Base-by-base conservation (phyloP, 208 protist species). In the Crithidia bombi region DNA sequence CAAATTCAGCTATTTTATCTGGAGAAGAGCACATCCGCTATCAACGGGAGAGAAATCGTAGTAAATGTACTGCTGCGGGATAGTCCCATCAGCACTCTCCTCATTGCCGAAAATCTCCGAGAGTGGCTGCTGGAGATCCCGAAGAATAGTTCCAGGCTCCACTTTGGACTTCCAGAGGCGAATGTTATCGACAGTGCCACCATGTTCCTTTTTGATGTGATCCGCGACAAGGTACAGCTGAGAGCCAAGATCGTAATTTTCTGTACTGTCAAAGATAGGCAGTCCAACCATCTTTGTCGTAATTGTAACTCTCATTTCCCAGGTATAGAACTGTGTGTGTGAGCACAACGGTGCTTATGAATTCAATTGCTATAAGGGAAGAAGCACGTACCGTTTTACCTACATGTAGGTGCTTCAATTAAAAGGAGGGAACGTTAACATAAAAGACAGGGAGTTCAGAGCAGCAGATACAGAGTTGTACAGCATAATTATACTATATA, bases 241-340 rank as follows among this genome's bases (percentile, higher is more conserved):
- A 2, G 69, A 64, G 9, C 41, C 55, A 3, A 56, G n/a, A 7
- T 59, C 63, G 26, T 79, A 85, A 15, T 67, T 69, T 17, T 73
- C 66, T 17, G 86, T 79, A 15, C 68, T 65, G 52, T 95, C 87
- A 67, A 93, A 91, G 32, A 91, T 59, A 3, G 84, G 65, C 50
- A 92, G 75, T 5, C 89, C 86, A 3, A 94, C 86, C 82, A 94
- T 87, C 78, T 88, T 92, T 11, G 71, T 69, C 0, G 61, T 70
- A 21, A 69, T 70, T 44, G 51, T 28, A 3, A 70, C 54, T 38
- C 47, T 70, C 71, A 69, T 76, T 35, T 11, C 0, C 25, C 23
- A 19, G 23, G 32, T 54, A 50, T 56, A 2, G 5, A 32, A 47
- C 11, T 19, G 19, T 17, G 35, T 44, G 54, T 43, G 54, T 39